phyloP scores from a whole-genome alignment of 2,329 filamentous ascomycete genomes.

The Metarhizium guizhouense region DNA sequence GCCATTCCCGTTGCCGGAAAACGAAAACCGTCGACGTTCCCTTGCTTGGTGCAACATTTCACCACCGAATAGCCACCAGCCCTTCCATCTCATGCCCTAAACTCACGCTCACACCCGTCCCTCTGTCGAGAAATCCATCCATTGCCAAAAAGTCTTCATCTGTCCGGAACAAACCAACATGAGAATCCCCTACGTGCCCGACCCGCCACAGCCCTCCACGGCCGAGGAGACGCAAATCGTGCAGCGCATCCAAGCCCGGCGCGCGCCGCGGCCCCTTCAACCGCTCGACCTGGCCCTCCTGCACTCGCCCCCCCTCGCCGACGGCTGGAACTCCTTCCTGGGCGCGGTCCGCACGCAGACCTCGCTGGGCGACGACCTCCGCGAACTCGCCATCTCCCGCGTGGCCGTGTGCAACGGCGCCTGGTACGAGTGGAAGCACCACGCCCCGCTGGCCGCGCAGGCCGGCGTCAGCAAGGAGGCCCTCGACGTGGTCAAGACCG shows the following conservation, averaged over 20 bases:
- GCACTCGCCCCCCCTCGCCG: constrained; percentile 64
- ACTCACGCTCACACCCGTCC: too few relatives aligned
- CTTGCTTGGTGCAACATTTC: too few relatives aligned
- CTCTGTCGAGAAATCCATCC: too few relatives aligned
- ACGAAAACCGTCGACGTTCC: too few relatives aligned
- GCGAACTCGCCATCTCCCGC: constrained; percentile 72
- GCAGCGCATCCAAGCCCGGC: constrained; percentile 54
- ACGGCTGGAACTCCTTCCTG: constrained; percentile 66
- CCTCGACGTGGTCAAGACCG: constrained; percentile 34
- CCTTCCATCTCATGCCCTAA: too few relatives aligned
- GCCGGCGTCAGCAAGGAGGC: constrained; percentile 47
- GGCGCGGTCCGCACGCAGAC: constrained; percentile 52
- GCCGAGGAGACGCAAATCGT: constrained; percentile 48
- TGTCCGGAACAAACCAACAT: constrained; percentile 28
- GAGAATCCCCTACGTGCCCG: constrained; percentile 57
- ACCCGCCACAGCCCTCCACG: constrained; percentile 36
- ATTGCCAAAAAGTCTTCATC: too few relatives aligned
- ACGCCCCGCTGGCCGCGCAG: constrained; percentile 56
- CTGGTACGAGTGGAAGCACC: constrained; percentile 79
- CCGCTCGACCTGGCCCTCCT: constrained; percentile 68
- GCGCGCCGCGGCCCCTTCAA: constrained; percentile 60
- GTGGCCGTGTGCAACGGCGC: constrained; percentile 73
- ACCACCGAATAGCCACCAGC: too few relatives aligned
- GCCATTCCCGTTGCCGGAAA: too few relatives aligned
- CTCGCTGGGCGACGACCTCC: constrained; percentile 42